phyloP scores from a whole-genome alignment of 2,329 filamentous ascomycete species.

The Claviceps monticola region DNA sequence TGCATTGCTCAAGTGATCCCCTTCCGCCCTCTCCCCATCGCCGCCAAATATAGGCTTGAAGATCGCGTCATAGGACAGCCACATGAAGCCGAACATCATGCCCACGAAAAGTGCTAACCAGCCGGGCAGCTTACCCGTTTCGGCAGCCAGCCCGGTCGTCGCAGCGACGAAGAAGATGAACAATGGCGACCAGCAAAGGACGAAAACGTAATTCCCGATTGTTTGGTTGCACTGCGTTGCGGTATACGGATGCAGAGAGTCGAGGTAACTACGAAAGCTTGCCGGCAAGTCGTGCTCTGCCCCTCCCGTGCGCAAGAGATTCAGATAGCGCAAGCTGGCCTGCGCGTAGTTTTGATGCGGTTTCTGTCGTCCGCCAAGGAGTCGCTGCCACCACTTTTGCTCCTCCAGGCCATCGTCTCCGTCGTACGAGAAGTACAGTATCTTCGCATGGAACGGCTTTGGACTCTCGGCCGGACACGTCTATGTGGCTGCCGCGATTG shows the following conservation, averaged over 20 bases:
- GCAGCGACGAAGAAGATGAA: constrained; percentile 36
- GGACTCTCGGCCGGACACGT: constrained; percentile 47
- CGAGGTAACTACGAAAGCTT: constrained; percentile 64
- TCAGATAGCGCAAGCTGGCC: constrained; percentile 70
- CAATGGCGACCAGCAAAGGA: constrained; percentile 40
- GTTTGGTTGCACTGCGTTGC: constrained; percentile 53
- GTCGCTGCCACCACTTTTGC: constrained; percentile 29
- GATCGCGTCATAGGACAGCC: constrained; percentile 31
- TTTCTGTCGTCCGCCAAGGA: constrained; percentile 34
- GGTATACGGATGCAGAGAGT: constrained; percentile 53
- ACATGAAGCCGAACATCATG: constrained; percentile 35
- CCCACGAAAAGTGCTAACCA: constrained; percentile 48
- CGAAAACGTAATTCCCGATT: constrained; percentile 50
- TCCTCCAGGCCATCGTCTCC: constrained; percentile 20
- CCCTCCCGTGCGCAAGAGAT: constrained; percentile 66
- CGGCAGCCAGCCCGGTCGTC: constrained; percentile 40
- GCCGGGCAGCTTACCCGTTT: constrained; percentile 50
- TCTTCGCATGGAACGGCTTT: constrained; percentile 66
- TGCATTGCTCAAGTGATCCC: neutral
- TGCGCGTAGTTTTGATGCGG: constrained; percentile 63
- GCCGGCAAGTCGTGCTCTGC: constrained; percentile 65
- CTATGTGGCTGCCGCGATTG: too few species aligned
- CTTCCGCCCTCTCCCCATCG: constrained; percentile 61
- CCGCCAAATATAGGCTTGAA: constrained; percentile 60
- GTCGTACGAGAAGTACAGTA: constrained; percentile 45